Conservation (phyloP, 2,329 filamentous ascomycete species). For the Cordyceps cateniannulata region DNA sequence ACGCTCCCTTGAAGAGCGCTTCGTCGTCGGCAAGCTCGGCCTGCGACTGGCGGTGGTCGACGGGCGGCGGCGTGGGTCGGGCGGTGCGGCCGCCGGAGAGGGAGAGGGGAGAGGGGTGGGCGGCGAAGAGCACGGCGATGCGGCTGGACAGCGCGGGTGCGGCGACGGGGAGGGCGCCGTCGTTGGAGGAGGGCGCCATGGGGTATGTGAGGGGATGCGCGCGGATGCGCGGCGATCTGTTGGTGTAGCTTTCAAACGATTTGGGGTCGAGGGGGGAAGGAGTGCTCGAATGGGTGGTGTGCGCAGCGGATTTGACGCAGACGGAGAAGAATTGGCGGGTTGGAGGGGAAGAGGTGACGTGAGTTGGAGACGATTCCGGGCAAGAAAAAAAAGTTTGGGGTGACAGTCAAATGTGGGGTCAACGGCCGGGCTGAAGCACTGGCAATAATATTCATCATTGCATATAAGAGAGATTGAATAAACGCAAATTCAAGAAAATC, state of each 20-base stretch:
- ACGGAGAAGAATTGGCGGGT: neutral
- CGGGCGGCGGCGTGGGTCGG: neutral
- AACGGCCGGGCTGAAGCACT: too few species aligned
- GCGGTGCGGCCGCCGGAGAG: conserved; percentile 14
- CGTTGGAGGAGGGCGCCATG: neutral
- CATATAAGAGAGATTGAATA: too few species aligned
- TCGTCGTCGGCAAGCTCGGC: conserved; percentile 20
- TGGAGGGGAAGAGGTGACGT: neutral
- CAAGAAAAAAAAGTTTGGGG: neutral
- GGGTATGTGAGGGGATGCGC: neutral
- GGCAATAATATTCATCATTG: too few species aligned
- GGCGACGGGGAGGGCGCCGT: conserved; percentile 28
- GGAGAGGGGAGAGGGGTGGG: conserved; percentile 27
- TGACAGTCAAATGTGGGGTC: neutral
- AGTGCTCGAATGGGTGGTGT: neutral
- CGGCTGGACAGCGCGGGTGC: conserved; percentile 34
- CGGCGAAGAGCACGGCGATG: conserved; percentile 33
- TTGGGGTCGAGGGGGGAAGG: neutral
- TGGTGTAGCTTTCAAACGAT: too few species aligned
- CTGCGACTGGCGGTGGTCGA: conserved; percentile 7
- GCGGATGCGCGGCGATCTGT: neutral
- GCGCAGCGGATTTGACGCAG: neutral
- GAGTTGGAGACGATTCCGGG: too few species aligned
- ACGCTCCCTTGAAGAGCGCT: conserved; percentile 18
- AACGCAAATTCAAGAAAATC: too few species aligned